These are phyloP conservation scores for Brassica carinata DNA, from an alignment of 345 rosid genomes.

Conservation along the genomic window DNA sequence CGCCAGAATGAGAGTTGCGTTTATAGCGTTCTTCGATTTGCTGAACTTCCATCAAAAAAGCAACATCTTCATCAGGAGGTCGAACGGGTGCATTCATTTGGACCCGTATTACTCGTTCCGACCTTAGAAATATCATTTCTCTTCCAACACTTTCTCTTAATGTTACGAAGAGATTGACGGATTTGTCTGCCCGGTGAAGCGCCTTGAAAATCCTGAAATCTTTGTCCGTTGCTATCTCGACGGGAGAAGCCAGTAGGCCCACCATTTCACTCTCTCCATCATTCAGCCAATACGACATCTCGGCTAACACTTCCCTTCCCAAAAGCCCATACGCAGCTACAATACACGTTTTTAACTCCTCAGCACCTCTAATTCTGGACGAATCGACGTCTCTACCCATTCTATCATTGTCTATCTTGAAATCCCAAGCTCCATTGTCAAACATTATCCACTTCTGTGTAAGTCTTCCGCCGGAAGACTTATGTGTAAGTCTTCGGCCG, in stretches of 20 bases:
- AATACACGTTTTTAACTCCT: background rate
- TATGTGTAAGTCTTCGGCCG: no score
- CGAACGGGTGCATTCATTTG: background rate
- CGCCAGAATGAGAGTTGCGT: no score
- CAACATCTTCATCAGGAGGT: background rate
- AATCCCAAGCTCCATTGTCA: background rate
- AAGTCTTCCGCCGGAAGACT: no score
- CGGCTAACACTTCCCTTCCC: background rate
- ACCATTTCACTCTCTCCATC: background rate
- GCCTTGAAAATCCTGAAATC: background rate
- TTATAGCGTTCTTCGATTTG: no score
- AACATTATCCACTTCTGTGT: background rate
- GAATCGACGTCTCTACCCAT: background rate
- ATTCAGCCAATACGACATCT: background rate
- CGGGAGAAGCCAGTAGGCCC: background rate
- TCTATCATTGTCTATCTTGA: background rate
- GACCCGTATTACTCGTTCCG: background rate
- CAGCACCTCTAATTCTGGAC: background rate
- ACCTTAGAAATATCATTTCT: background rate
- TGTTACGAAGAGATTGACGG: background rate
- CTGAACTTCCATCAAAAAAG: background rate
- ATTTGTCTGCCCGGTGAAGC: background rate
- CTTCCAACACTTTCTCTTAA: background rate
- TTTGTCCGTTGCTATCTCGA: background rate
- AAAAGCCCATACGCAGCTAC: background rate